Base-by-base conservation (phyloP, 352 stramenopile genomes). In the Pythium guiyangense region DNA sequence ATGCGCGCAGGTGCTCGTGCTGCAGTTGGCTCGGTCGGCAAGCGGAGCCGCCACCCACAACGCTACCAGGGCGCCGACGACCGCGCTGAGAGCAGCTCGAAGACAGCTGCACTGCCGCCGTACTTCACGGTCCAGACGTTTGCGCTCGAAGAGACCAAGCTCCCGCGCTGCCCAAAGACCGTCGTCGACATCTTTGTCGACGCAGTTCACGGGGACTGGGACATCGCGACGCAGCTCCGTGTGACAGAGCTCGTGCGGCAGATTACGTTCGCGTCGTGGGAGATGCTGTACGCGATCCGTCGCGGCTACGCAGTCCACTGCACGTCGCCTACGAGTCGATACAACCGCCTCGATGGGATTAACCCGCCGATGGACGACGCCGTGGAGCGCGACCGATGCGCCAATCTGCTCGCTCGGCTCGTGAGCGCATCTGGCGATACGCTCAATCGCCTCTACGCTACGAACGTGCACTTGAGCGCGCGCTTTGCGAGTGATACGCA, bases 281-380 rank as follows among this genome's bases (percentile, higher is more conserved):
- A 92, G 47, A 90, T 94, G 84, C 74, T 94, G 10, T 94, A 88
- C 65, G 62, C 63, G 3, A 69, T 80, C 53, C 79, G 81, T 37
- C 73, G 71, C 46, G 49, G 72, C 11, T 92, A 91, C 52, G 81
- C 71, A 14, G 43, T 59, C 25, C 48, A 77, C 47, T 88, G 79
- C 34, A 87, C 82, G 3, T 34, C 67, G 4, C 20, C 42, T 9
- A 59, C 71, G 40, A 91, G 81, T 51, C 64, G 73, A 20, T 92
- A 86, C 60, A 90, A 90, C 50, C 81, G 77, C 2, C 34, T 48
- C 17, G 66, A 64, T 35, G 84, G 84, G 26, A 39, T 90, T 20
- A 92, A 92, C 29, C 66, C 71, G n/a, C 61, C 67, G 4, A 37
- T 86, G 6, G 57, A 72, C 49, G 71, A 94, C 63, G 0, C 57